Base-by-base conservation (phyloP, 306 rosid genomes). In the Medicago lupulina region DNA sequence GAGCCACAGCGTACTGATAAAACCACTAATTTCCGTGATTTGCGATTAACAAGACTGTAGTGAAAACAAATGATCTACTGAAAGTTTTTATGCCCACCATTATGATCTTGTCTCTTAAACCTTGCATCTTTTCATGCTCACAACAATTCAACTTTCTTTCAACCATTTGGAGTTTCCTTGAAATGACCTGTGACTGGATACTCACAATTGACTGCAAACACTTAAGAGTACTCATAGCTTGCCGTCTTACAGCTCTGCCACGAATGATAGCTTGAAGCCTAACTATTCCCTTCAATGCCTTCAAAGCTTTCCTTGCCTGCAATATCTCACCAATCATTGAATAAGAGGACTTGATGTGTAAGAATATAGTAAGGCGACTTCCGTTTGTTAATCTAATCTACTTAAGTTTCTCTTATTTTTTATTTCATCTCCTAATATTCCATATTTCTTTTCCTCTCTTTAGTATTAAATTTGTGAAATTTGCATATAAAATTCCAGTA, bases 271-370 rank as follows among this genome's bases (percentile, higher is more conserved):
- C 97, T 86, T 95, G 98, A 60, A 95, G 98, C 83, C 77, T 95
- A 86, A 95, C 97, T 77, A 95, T 92, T 81, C 98, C 98, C 88
- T 89, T 92, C 81, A 95, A 80, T 83, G 98, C 98, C 58, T 84
- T 67, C 84, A 92, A 85, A 64, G 98, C 98, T 81, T 92, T 90
- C 86, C 84, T 90, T 74, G 98, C 97, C 98, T 92, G 80, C 43
- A 84, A 76, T 28, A 18, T 54, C 31, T 54, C 61, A 1, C 31
- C 2, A 17, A 54, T 18, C 11, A 54, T 5, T 18, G 6, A 54
- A 3, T 54, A 17, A 18, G 65, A 65, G 36, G 36, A 31, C 36
- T 31, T 31, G 38, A 34, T 34, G 38, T 4, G 7, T 34, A 34
- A 5, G 38, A 34, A 34, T 34, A 6, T 34, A 34, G 38, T 34